phyloP scores from a whole-genome alignment of 371 early-diverging fungal species.

The Mucor circinelloides region DNA sequence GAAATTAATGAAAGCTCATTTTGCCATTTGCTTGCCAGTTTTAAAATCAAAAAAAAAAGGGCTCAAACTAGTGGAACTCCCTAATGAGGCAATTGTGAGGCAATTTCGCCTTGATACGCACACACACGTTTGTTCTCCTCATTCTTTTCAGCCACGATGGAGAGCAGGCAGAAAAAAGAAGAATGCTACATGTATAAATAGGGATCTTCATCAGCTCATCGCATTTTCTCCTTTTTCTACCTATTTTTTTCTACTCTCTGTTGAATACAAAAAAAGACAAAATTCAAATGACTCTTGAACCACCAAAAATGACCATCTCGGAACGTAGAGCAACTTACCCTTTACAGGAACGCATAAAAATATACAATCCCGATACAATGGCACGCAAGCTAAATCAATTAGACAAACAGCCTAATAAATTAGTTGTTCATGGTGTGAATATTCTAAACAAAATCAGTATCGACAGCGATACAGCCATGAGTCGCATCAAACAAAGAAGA shows the following conservation, averaged over 20 bases:
- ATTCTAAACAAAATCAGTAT: slow-evolving; percentile 27
- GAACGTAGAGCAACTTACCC: slow-evolving; percentile 31
- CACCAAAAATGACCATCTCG: slow-evolving; percentile 21
- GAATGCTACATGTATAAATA: slow-evolving; percentile 11
- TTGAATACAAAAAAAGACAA: background rate
- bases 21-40: slow-evolving; percentile 1
- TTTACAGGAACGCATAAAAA: slow-evolving; percentile 27
- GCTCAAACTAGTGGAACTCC: background rate
- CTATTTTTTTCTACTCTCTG: background rate
- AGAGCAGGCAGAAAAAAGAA: background rate
- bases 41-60: background rate
- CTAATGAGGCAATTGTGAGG: slow-evolving; percentile 23
- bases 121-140: slow-evolving; percentile 17
- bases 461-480: slow-evolving; percentile 30
- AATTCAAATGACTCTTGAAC: slow-evolving; percentile 7
- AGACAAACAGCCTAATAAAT: slow-evolving; percentile 21
- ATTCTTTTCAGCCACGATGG: slow-evolving; percentile 19
- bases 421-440: slow-evolving; percentile 28
- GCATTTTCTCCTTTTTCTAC: slow-evolving; percentile 2
- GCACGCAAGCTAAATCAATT: slow-evolving; percentile 21
- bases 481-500: slow-evolving; percentile 26
- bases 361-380: slow-evolving; percentile 31
- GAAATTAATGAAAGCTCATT: slow-evolving; percentile 8
- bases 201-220: slow-evolving; percentile 7
- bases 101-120: slow-evolving; percentile 11